Percentiles rank a stretch among this genome's conserved stretches.
phyloP scores from a whole-genome alignment of 108 stramenopile species.

The Parietichytrium sp. region DNA sequence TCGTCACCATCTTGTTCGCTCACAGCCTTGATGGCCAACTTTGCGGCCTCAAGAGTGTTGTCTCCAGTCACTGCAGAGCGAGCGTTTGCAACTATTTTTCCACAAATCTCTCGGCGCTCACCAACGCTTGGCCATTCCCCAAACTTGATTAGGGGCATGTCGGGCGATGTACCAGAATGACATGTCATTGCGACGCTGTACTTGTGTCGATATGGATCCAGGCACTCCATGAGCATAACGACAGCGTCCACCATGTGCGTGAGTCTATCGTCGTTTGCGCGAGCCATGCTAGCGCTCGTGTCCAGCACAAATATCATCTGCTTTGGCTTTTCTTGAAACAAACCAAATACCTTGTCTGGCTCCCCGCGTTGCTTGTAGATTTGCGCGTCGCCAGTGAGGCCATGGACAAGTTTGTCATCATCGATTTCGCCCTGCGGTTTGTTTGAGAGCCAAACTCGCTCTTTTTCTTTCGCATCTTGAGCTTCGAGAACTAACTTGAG shows the following conservation, averaged over 20 bases:
- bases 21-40: constrained; percentile 58
- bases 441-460: constrained; percentile 73
- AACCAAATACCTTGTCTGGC: constrained; percentile 38
- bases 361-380: constrained; percentile 79
- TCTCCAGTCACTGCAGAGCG: constrained; percentile 80
- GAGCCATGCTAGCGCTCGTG: constrained; percentile 75
- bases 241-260: constrained; percentile 73
- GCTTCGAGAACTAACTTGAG: constrained; percentile 62
- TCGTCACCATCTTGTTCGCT: constrained; percentile 38
- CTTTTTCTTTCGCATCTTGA: constrained; percentile 56
- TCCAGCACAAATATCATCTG: constrained; percentile 73
- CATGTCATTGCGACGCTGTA: background rate
- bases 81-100: constrained; percentile 77
- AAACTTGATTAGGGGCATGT: constrained; percentile 30
- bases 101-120: constrained; percentile 65
- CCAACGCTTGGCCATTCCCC: constrained; percentile 60
- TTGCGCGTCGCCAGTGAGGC: constrained; percentile 74
- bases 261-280: constrained; percentile 74
- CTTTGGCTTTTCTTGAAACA: constrained; percentile 46
- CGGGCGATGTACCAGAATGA: background rate
- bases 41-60: constrained; percentile 74
- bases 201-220: constrained; percentile 17
- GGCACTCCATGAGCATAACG: constrained; percentile 75
- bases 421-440: constrained; percentile 80
- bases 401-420: constrained; percentile 77